Percentiles rank a stretch among this genome's conserved stretches.
Conservation (phyloP, 352 stramenopile species). For the Pythium plurisporium region DNA sequence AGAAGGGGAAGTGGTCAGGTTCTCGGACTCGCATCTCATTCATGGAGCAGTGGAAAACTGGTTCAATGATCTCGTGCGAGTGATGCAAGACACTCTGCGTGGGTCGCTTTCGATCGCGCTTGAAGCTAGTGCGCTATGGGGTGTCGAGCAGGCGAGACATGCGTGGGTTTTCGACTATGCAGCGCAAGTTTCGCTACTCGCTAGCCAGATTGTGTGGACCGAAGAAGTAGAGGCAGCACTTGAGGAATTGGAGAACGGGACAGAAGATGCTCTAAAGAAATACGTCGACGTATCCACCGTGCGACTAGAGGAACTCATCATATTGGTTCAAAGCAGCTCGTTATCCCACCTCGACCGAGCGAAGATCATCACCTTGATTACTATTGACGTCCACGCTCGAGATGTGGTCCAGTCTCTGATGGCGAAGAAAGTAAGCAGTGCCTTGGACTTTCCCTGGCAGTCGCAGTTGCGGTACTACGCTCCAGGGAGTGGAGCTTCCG, state of each 20-base stretch:
- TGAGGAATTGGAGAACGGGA: conserved; percentile 93
- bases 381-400: conserved; percentile 95
- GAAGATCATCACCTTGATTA: conserved; percentile 95
- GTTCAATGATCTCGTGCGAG: conserved; percentile 92
- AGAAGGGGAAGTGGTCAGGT: conserved; percentile 89
- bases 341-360: conserved; percentile 62
- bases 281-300: conserved; percentile 91
- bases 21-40: conserved; percentile 71
- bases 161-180: conserved; percentile 91
- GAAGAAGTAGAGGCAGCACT: conserved; percentile 89
- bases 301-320: conserved; percentile 90
- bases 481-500: conserved; percentile 30
- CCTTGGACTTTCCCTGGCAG: conserved; percentile 85
- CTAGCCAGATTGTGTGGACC: conserved; percentile 93
- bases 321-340: conserved; percentile 86
- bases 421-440: conserved; percentile 84
- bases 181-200: conserved; percentile 75
- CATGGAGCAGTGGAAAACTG: conserved; percentile 90
- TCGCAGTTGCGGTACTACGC: conserved; percentile 91
- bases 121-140: conserved; percentile 91
- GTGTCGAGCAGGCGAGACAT: conserved; percentile 70
- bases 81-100: conserved; percentile 90
- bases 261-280: conserved; percentile 94
- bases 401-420: conserved; percentile 93
- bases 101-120: conserved; percentile 88